Evolutionary conservation across 139 green algal species (phyloP).

Genomic region (Mesotaenium endlicherianum): DNA sequence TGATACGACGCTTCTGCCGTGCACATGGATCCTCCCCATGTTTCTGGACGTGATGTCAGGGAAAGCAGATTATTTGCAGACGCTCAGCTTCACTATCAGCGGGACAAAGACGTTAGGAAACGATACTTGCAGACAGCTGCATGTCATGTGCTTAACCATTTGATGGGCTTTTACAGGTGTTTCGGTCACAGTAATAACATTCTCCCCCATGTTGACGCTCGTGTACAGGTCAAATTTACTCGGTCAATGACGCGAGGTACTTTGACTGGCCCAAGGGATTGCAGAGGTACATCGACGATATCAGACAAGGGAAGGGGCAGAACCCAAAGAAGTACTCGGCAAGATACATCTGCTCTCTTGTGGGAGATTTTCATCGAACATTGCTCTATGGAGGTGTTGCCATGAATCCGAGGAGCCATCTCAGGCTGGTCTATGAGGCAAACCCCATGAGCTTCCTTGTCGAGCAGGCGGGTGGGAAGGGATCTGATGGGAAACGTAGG

Average conservation of each 20-base stretch:
- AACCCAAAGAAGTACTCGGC: constrained; percentile 70
- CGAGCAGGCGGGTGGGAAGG: constrained; percentile 53
- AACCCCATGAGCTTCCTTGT: constrained; percentile 65
- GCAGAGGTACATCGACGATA: constrained; percentile 62
- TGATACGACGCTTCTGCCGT: no score
- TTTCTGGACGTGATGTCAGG: no score
- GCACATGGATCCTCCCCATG: no score
- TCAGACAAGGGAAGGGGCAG: constrained; percentile 63
- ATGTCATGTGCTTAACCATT: no score
- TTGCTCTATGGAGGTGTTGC: constrained; percentile 57
- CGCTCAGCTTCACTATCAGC: no score
- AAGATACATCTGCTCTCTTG: constrained; percentile 71
- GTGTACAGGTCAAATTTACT: constrained; percentile 70
- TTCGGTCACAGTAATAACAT: neutral
- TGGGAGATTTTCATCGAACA: constrained; percentile 68
- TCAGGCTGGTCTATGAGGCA: constrained; percentile 70
- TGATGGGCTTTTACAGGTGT: no score
- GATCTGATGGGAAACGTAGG: constrained; percentile 20
- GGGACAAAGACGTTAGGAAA: no score
- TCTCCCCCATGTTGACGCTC: neutral
- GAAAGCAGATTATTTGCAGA: no score
- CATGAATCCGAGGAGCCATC: constrained; percentile 65
- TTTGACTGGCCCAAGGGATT: constrained; percentile 68
- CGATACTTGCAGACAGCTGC: no score
- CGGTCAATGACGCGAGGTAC: constrained; percentile 74